Percentiles rank a stretch among this genome's conserved stretches.
Conservation (phyloP, 441 rosid genomes). For the Pelargonium citronellum region DNA sequence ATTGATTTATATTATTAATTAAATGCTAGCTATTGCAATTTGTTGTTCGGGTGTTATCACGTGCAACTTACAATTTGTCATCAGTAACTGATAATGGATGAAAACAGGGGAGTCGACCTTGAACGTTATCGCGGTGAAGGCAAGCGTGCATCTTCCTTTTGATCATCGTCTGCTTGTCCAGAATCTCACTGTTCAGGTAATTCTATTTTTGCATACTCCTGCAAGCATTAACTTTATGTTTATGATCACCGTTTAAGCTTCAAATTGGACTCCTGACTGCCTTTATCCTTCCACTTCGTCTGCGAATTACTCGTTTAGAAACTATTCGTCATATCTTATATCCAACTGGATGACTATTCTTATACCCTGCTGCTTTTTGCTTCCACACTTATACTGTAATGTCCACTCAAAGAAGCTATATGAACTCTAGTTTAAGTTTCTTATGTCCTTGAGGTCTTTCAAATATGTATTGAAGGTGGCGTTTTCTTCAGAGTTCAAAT, state of each 20-base stretch:
- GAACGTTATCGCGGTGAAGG: slow-evolving; percentile 67
- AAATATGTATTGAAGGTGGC: neutral
- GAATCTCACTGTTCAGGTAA: slow-evolving; percentile 81
- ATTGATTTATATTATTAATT: too few relatives aligned
- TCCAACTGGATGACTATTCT: too few relatives aligned
- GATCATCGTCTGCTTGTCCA: slow-evolving; percentile 77
- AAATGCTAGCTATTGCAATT: neutral
- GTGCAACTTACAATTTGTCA: too few relatives aligned
- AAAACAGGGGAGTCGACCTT: slow-evolving; percentile 51
- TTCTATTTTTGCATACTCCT: slow-evolving; percentile 7
- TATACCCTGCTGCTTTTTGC: too few relatives aligned
- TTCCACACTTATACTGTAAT: too few relatives aligned
- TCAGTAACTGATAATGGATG: slow-evolving; percentile 15
- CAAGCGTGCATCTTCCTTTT: slow-evolving; percentile 82
- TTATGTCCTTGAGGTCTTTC: neutral
- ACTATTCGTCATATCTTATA: too few relatives aligned
- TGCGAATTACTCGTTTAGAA: too few relatives aligned
- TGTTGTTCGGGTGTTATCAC: neutral
- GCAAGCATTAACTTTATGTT: neutral
- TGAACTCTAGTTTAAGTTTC: neutral
- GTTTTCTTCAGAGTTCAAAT: neutral
- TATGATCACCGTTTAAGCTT: slow-evolving; percentile 10
- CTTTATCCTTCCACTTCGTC: neutral
- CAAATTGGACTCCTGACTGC: neutral
- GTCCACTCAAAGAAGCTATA: neutral